These are phyloP conservation scores for Coemansia sp. DNA, from an alignment of 192 early-diverging fungal genomes.

Conservation along the genomic window DNA sequence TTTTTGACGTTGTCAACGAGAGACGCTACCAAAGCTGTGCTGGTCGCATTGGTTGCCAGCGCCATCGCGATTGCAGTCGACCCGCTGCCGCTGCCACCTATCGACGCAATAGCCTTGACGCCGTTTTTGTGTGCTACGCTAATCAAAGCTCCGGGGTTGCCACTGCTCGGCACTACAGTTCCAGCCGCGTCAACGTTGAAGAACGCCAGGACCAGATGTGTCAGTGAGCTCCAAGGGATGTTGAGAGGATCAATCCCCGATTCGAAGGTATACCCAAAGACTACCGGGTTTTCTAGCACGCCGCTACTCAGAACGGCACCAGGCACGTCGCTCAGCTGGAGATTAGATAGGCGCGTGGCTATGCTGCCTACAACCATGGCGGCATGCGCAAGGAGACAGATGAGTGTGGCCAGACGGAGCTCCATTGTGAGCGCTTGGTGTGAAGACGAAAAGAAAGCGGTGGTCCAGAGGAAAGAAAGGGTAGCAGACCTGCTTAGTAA, in stretches of 20 bases:
- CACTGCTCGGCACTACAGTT: conserved; percentile 17
- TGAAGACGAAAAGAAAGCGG: background rate
- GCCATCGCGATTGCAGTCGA: conserved; percentile 61
- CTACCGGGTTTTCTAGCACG: conserved; percentile 27
- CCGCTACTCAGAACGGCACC: conserved; percentile 31
- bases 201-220: conserved; percentile 66
- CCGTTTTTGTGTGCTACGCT: conserved; percentile 33
- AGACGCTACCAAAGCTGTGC: conserved; percentile 37
- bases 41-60: conserved; percentile 34
- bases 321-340: conserved; percentile 25
- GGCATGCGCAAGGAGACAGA: background rate
- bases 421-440: background rate
- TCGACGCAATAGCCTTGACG: conserved; percentile 64
- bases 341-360: conserved; percentile 3
- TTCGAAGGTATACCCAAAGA: conserved; percentile 50
- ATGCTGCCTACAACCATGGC: background rate
- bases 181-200: conserved; percentile 32
- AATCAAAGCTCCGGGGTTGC: conserved; percentile 23
- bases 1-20: conserved; percentile 47
- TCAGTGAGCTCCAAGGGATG: conserved; percentile 58
- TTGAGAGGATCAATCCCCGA: conserved; percentile 17
- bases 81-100: conserved; percentile 71
- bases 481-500: background rate
- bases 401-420: background rate
- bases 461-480: background rate